Evolutionary conservation across 495 filamentous ascomycete species (phyloP).

Genomic region (Parmelia sp.): DNA sequence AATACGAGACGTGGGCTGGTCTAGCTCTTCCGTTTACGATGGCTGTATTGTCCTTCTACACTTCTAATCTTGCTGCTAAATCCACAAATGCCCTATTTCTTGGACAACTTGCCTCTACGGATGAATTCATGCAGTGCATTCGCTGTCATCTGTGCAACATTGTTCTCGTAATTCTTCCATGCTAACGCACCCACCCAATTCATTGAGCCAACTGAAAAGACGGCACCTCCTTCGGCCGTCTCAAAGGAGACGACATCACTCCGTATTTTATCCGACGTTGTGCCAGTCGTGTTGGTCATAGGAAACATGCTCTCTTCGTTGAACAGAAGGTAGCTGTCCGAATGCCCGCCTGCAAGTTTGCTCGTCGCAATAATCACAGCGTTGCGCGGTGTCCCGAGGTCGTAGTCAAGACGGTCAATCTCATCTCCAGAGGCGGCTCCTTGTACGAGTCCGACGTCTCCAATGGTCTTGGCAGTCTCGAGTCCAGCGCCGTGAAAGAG

Average conservation of each 20-base stretch:
- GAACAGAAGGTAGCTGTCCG: not conserved
- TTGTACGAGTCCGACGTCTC: not conserved
- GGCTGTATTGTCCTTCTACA: not conserved
- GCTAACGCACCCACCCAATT: not conserved
- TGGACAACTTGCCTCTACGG: not conserved
- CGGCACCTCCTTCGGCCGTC: not conserved
- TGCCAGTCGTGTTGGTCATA: not conserved
- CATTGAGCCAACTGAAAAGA: not conserved
- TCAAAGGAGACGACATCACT: not conserved
- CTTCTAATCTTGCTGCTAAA: not conserved
- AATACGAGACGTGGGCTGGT: not conserved
- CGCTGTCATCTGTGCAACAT: not conserved
- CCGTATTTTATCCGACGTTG: not conserved
- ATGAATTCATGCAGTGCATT: not conserved
- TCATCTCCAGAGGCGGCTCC: not conserved
- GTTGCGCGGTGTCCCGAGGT: not conserved
- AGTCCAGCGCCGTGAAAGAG: constrained; percentile 9
- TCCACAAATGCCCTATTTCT: not conserved
- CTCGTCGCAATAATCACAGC: not conserved
- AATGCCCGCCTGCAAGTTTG: not conserved
- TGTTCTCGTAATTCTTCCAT: not conserved
- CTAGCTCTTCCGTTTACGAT: not conserved
- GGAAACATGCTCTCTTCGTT: not conserved
- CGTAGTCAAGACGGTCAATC: not conserved
- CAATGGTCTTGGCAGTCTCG: not conserved